These are phyloP conservation scores for Nakazawaea siamensis DNA, from an alignment of 805 yeast species.

Conservation along the genomic window DNA sequence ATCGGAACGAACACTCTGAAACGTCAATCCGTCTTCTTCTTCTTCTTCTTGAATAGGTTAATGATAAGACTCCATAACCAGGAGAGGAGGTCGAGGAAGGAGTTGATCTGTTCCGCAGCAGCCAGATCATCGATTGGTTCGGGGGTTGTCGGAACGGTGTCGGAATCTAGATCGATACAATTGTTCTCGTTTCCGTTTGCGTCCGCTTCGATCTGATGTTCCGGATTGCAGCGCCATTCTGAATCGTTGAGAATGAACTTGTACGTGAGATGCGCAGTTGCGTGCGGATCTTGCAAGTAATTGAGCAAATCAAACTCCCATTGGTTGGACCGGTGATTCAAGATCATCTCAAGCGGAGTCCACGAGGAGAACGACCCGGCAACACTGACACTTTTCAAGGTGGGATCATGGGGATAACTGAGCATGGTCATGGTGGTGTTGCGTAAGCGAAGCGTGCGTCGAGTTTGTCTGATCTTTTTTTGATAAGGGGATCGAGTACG, in stretches of 20 bases:
- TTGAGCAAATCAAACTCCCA: conserved; percentile 10
- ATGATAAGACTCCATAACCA: conserved; percentile 6
- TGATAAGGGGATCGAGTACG: too few species aligned
- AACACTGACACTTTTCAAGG: conserved; percentile 1
- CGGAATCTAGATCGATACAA: conserved; percentile 8
- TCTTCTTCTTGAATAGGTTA: too few species aligned
- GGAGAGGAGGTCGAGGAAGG: conserved; percentile 1
- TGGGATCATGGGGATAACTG: conserved; percentile 8
- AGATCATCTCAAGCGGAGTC: conserved; percentile 3
- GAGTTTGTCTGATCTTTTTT: too few species aligned
- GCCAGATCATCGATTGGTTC: conserved; percentile 1
- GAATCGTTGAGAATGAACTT: conserved; percentile 20
- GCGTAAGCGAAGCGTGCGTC: too few species aligned
- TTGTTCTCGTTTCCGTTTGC: conserved; percentile 20
- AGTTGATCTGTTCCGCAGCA: conserved; percentile 1
- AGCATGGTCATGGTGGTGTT: conserved; percentile 1
- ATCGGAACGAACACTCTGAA: not conserved
- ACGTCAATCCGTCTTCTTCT: too few species aligned
- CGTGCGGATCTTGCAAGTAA: conserved; percentile 1
- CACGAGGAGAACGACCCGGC: conserved; percentile 9
- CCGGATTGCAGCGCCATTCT: conserved; percentile 19
- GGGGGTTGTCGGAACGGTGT: not conserved
- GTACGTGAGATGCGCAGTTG: conserved; percentile 14
- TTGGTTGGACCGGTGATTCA: not conserved
- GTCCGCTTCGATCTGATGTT: conserved; percentile 17